phyloP scores from a whole-genome alignment of 164 flowering plant genomes.

The Magnolia sinica region DNA sequence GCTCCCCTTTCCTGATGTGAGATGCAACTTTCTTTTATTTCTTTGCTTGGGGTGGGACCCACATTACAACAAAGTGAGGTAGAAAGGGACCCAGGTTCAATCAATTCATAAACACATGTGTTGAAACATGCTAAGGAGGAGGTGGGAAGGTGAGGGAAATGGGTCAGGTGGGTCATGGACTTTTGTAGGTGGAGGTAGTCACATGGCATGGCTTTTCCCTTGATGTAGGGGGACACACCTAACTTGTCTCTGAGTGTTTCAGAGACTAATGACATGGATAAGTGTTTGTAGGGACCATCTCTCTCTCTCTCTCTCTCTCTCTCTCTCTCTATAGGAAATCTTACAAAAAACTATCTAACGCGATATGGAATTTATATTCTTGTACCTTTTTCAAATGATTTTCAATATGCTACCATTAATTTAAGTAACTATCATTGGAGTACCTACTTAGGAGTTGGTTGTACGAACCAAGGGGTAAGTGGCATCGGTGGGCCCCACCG shows the following conservation, averaged over 20 bases:
- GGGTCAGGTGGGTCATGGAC: slow-evolving; percentile 6
- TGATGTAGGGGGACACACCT: slow-evolving; percentile 15
- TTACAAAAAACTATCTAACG: too few species aligned
- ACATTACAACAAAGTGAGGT: not conserved
- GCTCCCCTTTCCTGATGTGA: not conserved
- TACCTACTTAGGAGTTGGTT: too few species aligned
- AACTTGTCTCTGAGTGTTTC: not conserved
- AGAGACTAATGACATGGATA: slow-evolving; percentile 2
- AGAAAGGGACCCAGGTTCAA: slow-evolving; percentile 16
- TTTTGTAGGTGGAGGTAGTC: slow-evolving; percentile 3
- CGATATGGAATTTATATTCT: too few species aligned
- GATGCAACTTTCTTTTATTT: slow-evolving; percentile 7
- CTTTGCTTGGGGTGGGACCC: not conserved
- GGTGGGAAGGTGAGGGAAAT: slow-evolving; percentile 2
- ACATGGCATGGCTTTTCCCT: slow-evolving; percentile 17
- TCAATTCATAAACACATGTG: slow-evolving; percentile 20
- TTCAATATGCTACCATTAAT: too few species aligned
- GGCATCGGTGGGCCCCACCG: too few species aligned
- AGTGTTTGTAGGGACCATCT: slow-evolving; percentile 4
- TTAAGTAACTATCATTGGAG: too few species aligned
- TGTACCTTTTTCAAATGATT: too few species aligned
- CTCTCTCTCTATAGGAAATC: not conserved
- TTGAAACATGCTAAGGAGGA: slow-evolving; percentile 20
- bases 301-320: slow-evolving; percentile 9
- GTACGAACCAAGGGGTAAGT: too few species aligned